Evolutionary conservation across 768 basidiomycete genomes (phyloP), one percentile per base, ranked within the genome.

Genomic region (Asterophora lycoperdoides): DNA sequence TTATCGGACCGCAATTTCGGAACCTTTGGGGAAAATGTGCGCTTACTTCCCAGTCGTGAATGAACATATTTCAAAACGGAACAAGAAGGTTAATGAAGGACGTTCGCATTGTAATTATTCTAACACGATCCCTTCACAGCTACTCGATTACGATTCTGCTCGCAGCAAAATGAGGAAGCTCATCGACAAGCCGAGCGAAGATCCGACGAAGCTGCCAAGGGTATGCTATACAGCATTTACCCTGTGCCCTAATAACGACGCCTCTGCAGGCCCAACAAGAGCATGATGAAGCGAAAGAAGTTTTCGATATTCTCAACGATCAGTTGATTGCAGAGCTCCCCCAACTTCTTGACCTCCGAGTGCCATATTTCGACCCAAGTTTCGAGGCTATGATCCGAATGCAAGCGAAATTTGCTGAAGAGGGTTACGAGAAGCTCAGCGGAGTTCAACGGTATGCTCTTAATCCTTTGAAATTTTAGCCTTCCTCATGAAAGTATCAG

Each of bases 311-410:
- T 61, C 77, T 99, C 56, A 98, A 99, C 64, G 83, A 89, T 34
- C 93, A 97, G 59, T 82, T 98, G 60, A 86, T 95, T 56, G 68
- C 75, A 20, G 96, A 98, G 59, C 75, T 99, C 13, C 96, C 96
- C 0, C 84, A 94, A 57, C 72, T 99, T 35, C 80, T 98, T 42
- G 94, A 97, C 60, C 81, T 97, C 15, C 89, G 96, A 33, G 89
- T 99, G 19, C 96, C 96, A 0, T 99, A 91, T 76, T 94, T 98
- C 55, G 96, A 98, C 66, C 96, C 96, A 4, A 93, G 89, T 57
- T 98, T 98, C 64, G 96, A 98, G 69, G 91, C 95, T 39, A 98
- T 98, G 95, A 93, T 93, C 55, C 81, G 96, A 26, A 90, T 96
- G 83, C 96, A 99, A 62, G 82, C 89, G 62, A 93, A 94, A 62